Conservation (phyloP, 768 basidiomycete genomes). For the Calocybe cyanea region DNA sequence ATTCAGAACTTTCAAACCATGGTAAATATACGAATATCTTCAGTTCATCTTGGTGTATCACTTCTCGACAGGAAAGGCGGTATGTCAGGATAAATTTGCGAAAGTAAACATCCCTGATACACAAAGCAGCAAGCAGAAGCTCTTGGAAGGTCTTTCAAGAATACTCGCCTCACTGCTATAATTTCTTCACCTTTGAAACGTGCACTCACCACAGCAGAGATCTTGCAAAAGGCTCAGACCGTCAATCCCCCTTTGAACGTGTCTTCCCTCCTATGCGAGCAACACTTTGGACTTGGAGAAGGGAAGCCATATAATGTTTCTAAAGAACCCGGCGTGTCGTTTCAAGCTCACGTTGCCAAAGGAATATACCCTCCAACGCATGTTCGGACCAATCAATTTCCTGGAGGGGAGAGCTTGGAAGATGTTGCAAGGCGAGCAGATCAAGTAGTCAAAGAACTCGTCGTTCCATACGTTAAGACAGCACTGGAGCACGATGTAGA, state of each 20-base stretch:
- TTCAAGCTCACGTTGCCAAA: slow-evolving; percentile 46
- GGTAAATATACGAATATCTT: slow-evolving; percentile 37
- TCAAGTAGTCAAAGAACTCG: slow-evolving; percentile 42
- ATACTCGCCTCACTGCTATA: slow-evolving; percentile 48
- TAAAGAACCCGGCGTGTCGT: slow-evolving; percentile 24
- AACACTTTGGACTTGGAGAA: slow-evolving; percentile 68
- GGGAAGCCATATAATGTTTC: slow-evolving; percentile 48
- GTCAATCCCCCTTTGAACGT: slow-evolving; percentile 41
- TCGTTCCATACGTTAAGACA: slow-evolving; percentile 52
- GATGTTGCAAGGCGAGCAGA: slow-evolving; percentile 59
- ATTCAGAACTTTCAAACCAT: slow-evolving; percentile 71
- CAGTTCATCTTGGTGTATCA: neutral
- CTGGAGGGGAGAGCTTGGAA: slow-evolving; percentile 67
- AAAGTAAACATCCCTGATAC: neutral
- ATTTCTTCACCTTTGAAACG: slow-evolving; percentile 67
- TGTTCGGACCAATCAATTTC: slow-evolving; percentile 50
- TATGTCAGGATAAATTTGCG: slow-evolving; percentile 20
- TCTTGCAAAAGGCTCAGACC: slow-evolving; percentile 45
- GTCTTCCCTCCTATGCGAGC: slow-evolving; percentile 59
- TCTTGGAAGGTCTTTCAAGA: slow-evolving; percentile 49
- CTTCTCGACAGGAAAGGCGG: slow-evolving; percentile 48
- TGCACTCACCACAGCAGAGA: slow-evolving; percentile 57
- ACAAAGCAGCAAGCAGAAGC: slow-evolving; percentile 57
- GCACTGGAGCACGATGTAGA: slow-evolving; percentile 32
- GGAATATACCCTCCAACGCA: slow-evolving; percentile 50